These are phyloP conservation scores for Huiozyma naganishii DNA, from an alignment of 805 yeast species.

Conservation along the genomic window DNA sequence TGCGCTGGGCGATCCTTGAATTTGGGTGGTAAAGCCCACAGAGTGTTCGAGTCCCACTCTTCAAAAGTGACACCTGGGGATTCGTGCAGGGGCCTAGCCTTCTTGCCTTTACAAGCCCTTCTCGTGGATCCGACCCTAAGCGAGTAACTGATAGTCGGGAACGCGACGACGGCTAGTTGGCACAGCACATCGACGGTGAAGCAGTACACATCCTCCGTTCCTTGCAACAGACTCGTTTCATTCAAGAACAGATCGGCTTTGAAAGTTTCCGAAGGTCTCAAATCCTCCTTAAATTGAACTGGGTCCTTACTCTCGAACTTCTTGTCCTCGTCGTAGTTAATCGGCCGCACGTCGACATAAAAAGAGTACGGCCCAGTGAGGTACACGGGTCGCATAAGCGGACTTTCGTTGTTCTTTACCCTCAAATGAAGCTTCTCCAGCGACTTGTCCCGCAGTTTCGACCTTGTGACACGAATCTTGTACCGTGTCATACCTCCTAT, in stretches of 20 bases:
- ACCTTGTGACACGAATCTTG: constrained; percentile 9
- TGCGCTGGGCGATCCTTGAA: constrained; percentile 52
- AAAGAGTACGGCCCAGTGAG: constrained; percentile 82
- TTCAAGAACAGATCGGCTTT: constrained; percentile 44
- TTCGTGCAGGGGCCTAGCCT: background rate
- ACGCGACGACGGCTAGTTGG: constrained; percentile 64
- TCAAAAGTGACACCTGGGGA: constrained; percentile 7
- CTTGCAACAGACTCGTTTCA: constrained; percentile 25
- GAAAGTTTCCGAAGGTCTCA: constrained; percentile 66
- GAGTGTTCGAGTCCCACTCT: constrained; percentile 45
- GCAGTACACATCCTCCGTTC: constrained; percentile 30
- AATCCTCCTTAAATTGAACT: constrained; percentile 37
- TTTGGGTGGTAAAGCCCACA: constrained; percentile 67
- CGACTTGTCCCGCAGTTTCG: constrained; percentile 8
- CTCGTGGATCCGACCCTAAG: constrained; percentile 44
- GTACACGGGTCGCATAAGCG: constrained; percentile 71
- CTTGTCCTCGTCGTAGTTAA: constrained; percentile 45
- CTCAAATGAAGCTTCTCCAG: constrained; percentile 31
- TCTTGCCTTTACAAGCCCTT: constrained; percentile 9
- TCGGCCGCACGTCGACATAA: constrained; percentile 71
- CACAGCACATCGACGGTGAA: constrained; percentile 79
- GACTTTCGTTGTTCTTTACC: constrained; percentile 60
- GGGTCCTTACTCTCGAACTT: constrained; percentile 30
- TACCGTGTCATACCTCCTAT: constrained; percentile 24
- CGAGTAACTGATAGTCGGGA: constrained; percentile 59